Evolutionary conservation across 2,329 filamentous ascomycete species (phyloP).

Genomic region (Fusarium sp.): DNA sequence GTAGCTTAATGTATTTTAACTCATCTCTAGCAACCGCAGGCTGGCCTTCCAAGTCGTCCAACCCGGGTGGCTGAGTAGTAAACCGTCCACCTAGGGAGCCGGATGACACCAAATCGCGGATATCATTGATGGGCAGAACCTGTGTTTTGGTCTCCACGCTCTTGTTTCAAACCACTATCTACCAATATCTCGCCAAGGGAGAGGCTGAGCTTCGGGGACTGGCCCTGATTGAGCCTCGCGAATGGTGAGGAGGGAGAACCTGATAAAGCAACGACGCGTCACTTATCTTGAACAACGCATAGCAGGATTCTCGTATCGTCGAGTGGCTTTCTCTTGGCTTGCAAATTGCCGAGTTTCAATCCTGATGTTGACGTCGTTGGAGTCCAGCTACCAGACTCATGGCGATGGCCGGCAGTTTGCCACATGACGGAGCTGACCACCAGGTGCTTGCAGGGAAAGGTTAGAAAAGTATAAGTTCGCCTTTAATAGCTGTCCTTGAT

Average conservation of each 20-base stretch:
- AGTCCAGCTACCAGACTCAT: background rate
- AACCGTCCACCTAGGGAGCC: background rate
- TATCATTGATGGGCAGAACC: background rate
- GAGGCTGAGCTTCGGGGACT: background rate
- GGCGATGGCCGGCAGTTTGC: background rate
- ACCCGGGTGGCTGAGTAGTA: background rate
- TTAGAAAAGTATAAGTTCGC: background rate
- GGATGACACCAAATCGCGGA: background rate
- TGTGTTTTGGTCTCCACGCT: background rate
- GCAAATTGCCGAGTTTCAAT: background rate
- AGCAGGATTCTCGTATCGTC: background rate
- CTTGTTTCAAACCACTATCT: background rate
- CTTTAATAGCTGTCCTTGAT: background rate
- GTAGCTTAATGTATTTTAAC: background rate
- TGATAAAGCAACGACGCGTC: background rate
- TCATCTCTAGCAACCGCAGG: background rate
- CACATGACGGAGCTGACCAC: background rate
- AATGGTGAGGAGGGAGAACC: background rate
- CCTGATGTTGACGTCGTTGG: background rate
- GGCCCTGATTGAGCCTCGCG: background rate
- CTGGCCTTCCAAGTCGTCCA: background rate
- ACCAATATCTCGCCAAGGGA: background rate
- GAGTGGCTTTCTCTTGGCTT: background rate
- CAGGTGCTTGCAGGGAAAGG: background rate
- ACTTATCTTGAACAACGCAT: background rate